Conservation (phyloP, 192 early-diverging fungal genomes). For the Funneliformis geosporum region DNA sequence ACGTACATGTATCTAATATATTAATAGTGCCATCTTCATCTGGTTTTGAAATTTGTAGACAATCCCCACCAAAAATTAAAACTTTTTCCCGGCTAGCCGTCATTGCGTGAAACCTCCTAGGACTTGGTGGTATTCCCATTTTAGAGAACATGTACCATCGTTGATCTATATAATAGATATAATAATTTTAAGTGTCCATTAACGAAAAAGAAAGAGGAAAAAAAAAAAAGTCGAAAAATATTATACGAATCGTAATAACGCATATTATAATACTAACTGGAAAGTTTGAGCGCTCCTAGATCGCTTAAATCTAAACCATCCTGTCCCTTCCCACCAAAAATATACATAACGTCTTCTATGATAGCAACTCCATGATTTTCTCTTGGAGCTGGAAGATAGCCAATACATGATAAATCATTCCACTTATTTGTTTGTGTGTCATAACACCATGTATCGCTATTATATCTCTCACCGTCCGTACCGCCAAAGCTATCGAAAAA, state of each 20-base stretch:
- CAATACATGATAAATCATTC: conserved; percentile 43
- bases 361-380: conserved; percentile 40
- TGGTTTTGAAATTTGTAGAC: conserved; percentile 39
- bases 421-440: conserved; percentile 46
- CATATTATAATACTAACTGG: conserved; percentile 41
- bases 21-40: conserved; percentile 44
- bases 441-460: conserved; percentile 59
- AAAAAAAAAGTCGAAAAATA: not conserved
- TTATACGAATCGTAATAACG: no score
- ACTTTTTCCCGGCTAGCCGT: conserved; percentile 47
- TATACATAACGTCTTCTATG: conserved; percentile 53
- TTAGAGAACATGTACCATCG: not conserved
- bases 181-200: not conserved
- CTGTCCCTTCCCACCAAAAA: conserved; percentile 53
- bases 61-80: conserved; percentile 55
- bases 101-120: not conserved
- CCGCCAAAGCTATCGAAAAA: conserved; percentile 52
- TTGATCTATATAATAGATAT: not conserved
- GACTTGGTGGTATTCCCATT: not conserved
- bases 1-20: conserved; percentile 53
- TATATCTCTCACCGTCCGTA: conserved; percentile 46
- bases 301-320: conserved; percentile 50
- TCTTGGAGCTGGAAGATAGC: conserved; percentile 49
- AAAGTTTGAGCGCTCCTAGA: conserved; percentile 53
- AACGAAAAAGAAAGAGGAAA: not conserved